Evolutionary conservation across 2,329 filamentous ascomycete genomes (phyloP), one percentile per base, ranked within the genome.

Genomic region (Parafenestella ontariensis): DNA sequence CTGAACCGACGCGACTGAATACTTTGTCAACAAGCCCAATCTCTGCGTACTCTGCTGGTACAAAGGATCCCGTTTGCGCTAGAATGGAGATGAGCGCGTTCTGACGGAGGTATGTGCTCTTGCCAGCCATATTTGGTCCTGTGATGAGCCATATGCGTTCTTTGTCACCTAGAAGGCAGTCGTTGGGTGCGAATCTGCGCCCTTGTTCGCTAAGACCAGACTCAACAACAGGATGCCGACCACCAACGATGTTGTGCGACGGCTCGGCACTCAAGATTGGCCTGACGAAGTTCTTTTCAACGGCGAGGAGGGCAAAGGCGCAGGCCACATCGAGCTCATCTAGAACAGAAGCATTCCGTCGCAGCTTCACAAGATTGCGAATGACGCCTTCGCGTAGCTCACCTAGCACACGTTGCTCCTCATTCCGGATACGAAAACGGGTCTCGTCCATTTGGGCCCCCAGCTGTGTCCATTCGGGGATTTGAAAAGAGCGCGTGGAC

Each of bases 121-220:
- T 99, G 43, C 95, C 95, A 1, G 89, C 95, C 95, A 99, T 99
- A 77, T 99, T 99, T n/a, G 95, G 95, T 0, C 95, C 86, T 8
- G 86, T 89, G 60, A 88, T 87, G 29, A 89, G 82, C 78, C 84
- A 85, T 45, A 88, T 83, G n/a, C 64, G 90, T 84, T 84, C 94
- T 79, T 74, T 85, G 67, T 88, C 88, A n/a, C 90, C 90, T 2
- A 97, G 83, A 33, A 90, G 81, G 75, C 92, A 96, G 77, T 97
- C 91, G 66, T 98, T 98, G 45, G 87, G 84, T 40, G 91, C 88
- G 70, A 98, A 98, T 10, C 79, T 87, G 26, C 92, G 87, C 1
- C 94, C 94, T 71, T 92, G 88, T 61, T 90, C 87, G 60, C 85
- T 82, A 2, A 99, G 82, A 0, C 92, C 91, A 10, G 88, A 83